Percentiles rank a stretch among this genome's conserved stretches.
phyloP scores from a whole-genome alignment of 768 basidiomycete species.

The Xerocomus brunneocitrinus region DNA sequence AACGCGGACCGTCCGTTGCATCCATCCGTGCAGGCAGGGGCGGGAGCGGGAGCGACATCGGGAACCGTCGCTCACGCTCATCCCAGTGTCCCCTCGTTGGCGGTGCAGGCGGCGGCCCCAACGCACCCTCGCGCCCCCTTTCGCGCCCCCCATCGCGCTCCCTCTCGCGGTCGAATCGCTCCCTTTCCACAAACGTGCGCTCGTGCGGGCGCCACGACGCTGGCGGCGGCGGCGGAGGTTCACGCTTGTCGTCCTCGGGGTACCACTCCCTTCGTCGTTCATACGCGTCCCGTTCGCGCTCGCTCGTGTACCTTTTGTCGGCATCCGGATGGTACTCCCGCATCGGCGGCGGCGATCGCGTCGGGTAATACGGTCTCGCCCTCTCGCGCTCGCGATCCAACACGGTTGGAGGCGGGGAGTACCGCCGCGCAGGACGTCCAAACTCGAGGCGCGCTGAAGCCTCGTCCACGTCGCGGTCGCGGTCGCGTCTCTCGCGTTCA shows the following conservation, averaged over 20 bases:
- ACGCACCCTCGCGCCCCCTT: conserved; percentile 26
- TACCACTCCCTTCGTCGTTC: conserved; percentile 30
- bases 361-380: conserved; percentile 28
- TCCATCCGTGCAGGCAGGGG: conserved; percentile 17
- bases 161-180: conserved; percentile 38
- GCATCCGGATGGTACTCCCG: conserved; percentile 31
- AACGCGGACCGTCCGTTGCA: conserved; percentile 14
- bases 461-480: conserved; percentile 17
- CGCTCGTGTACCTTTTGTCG: conserved; percentile 31
- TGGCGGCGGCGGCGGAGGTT: background rate
- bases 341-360: conserved; percentile 29
- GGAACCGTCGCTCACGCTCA: conserved; percentile 36
- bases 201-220: conserved; percentile 33
- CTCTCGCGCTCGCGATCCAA: conserved; percentile 30
- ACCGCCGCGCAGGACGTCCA: conserved; percentile 15
- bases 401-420: conserved; percentile 27
- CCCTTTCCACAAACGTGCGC: conserved; percentile 28
- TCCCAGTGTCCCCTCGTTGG: conserved; percentile 36
- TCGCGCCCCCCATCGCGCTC: conserved; percentile 40
- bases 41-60: conserved; percentile 15
- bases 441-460: conserved; percentile 4
- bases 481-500: conserved; percentile 35
- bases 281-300: conserved; percentile 31
- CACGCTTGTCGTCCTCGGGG: conserved; percentile 40
- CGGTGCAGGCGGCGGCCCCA: conserved; percentile 17